Percentiles rank a stretch among this genome's conserved stretches.
Evolutionary conservation across 2,329 filamentous ascomycete species (phyloP).

Genomic region (Penicillium sp.): DNA sequence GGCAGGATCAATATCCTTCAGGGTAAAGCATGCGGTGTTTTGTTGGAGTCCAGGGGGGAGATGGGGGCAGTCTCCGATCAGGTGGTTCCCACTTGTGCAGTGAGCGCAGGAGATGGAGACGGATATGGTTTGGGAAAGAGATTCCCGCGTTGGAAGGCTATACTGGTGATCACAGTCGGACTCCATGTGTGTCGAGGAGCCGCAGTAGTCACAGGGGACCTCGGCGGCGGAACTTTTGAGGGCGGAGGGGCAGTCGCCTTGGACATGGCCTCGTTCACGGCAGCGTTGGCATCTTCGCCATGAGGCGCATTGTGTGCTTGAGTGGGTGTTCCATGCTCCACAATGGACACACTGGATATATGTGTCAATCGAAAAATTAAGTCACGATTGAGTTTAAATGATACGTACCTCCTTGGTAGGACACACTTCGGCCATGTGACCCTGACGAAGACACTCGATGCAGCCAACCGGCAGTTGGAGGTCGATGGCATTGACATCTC

Average conservation of each 20-base stretch:
- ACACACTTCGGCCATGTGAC: conserved; percentile 52
- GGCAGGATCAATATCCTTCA: conserved; percentile 45
- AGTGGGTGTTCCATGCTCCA: conserved; percentile 48
- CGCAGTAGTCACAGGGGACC: conserved; percentile 67
- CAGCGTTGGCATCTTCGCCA: conserved; percentile 61
- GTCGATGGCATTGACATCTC: conserved; percentile 46
- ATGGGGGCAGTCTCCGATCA: conserved; percentile 53
- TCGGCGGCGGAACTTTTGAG: conserved; percentile 61
- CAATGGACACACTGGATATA: conserved; percentile 50
- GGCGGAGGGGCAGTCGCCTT: conserved; percentile 61
- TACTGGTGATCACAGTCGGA: conserved; percentile 65
- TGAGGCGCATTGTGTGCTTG: conserved; percentile 47
- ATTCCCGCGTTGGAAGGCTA: conserved; percentile 47
- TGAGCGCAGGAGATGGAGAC: conserved; percentile 54
- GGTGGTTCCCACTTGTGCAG: conserved; percentile 51
- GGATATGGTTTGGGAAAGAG: conserved; percentile 37
- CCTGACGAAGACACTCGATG: conserved; percentile 49
- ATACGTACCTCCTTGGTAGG: conserved; percentile 49
- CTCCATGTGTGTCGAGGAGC: conserved; percentile 63
- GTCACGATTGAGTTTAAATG: background rate
- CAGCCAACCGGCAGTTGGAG: conserved; percentile 51
- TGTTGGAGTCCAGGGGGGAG: conserved; percentile 31
- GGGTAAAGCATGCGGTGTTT: conserved; percentile 46
- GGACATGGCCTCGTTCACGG: conserved; percentile 65
- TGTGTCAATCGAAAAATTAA: background rate